Conservation (phyloP, 805 yeast species). For the Yarrowia hollandica region DNA sequence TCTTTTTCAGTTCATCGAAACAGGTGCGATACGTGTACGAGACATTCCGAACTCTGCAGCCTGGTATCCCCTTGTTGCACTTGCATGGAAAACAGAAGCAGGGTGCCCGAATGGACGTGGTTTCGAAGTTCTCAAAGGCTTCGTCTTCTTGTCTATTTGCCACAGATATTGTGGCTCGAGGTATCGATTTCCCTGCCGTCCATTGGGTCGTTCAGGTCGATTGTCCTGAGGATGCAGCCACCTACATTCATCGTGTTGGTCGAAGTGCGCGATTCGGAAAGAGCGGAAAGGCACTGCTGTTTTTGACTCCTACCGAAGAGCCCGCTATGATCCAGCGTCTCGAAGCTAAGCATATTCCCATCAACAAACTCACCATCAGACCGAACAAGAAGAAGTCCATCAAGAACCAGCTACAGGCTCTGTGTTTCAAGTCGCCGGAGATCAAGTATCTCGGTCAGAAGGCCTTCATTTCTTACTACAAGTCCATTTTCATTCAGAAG, state of each 20-base stretch:
- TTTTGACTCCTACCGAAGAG: conserved; percentile 83
- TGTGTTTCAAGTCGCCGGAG: conserved; percentile 89
- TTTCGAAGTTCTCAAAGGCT: conserved; percentile 72
- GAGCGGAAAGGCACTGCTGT: conserved; percentile 74
- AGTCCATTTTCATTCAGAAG: conserved; percentile 80
- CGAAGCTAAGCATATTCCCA: conserved; percentile 61
- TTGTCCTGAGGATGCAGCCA: conserved; percentile 86
- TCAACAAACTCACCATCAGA: conserved; percentile 71
- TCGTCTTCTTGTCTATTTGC: conserved; percentile 82
- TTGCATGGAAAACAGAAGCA: conserved; percentile 89
- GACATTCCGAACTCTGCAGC: conserved; percentile 80
- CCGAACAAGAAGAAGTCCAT: conserved; percentile 72
- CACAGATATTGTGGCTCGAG: conserved; percentile 90
- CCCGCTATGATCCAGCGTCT: conserved; percentile 69
- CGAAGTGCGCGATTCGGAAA: conserved; percentile 87
- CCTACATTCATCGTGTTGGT: conserved; percentile 90
- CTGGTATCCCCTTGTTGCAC: conserved; percentile 85
- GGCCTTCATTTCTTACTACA: conserved; percentile 88
- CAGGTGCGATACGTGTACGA: conserved; percentile 91
- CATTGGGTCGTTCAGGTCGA: conserved; percentile 95
- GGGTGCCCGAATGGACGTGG: conserved; percentile 80
- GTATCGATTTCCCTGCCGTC: conserved; percentile 87
- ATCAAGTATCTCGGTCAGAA: conserved; percentile 92
- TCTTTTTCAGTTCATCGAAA: conserved; percentile 82
- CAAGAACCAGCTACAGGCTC: conserved; percentile 78